Conservation (phyloP, 768 basidiomycete species). For the Pleurotus djamor region DNA sequence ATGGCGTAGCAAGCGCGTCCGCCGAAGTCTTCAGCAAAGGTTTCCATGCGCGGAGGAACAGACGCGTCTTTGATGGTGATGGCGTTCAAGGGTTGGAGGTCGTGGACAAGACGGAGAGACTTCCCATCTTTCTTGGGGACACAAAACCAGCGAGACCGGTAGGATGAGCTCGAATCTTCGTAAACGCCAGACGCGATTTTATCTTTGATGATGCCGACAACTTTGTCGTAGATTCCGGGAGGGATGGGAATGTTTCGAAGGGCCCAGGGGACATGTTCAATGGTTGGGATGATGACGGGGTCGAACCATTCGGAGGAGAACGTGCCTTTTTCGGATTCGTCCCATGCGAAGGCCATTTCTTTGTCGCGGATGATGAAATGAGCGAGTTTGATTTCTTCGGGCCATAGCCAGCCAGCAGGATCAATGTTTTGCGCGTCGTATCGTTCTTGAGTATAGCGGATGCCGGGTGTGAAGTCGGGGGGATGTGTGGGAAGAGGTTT, state of each 20-base stretch:
- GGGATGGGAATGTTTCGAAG: slow-evolving; percentile 28
- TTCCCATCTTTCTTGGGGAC: slow-evolving; percentile 11
- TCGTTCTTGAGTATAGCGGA: slow-evolving; percentile 16
- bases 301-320: slow-evolving; percentile 25
- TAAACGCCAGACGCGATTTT: slow-evolving; percentile 29
- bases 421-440: slow-evolving; percentile 18
- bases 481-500: slow-evolving; percentile 14
- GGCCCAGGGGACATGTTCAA: slow-evolving; percentile 35
- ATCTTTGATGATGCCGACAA: slow-evolving; percentile 14
- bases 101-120: slow-evolving; percentile 2
- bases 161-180: slow-evolving; percentile 28
- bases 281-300: slow-evolving; percentile 25
- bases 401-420: slow-evolving; percentile 17
- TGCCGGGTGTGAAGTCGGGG: slow-evolving; percentile 15
- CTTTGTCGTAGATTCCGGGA: slow-evolving; percentile 19
- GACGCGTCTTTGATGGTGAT: slow-evolving; percentile 32
- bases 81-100: slow-evolving; percentile 29
- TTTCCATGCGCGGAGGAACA: slow-evolving; percentile 26
- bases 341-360: slow-evolving; percentile 25
- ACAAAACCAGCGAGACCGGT: slow-evolving; percentile 32
- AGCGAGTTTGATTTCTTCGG: slow-evolving; percentile 23
- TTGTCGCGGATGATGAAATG: slow-evolving; percentile 17
- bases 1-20: slow-evolving; percentile 27
- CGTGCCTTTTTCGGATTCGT: slow-evolving; percentile 21
- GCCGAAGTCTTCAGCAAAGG: slow-evolving; percentile 28